Evolutionary conservation across 148 eudicot species (phyloP), one percentile per base, ranked within the genome.

Genomic region (Rhododendron henanense): DNA sequence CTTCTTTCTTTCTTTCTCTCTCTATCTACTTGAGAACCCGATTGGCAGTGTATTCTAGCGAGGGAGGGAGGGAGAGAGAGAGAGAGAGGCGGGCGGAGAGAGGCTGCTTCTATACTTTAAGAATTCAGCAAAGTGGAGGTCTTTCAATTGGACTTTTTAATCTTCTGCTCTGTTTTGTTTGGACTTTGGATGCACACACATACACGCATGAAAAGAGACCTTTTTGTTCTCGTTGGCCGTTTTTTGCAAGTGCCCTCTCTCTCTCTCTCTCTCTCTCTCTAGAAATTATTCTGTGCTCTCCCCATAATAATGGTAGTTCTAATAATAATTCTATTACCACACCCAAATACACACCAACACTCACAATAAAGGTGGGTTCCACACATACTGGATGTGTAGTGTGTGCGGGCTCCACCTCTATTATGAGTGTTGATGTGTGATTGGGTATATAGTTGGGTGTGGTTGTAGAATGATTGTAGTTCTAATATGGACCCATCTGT

Each of bases 71-170:
- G 81, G 61, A 33, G 21, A 21, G 73, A n/a, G 23, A 21, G 83
- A 82, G 44, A 41, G 45, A 41, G 45, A 41, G 45, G 45, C 45
- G 45, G 45, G 45, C 45, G 48, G 84, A 53, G 4, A 55, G 23
- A 18, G 61, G 61, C 61, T 1, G 61, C 61, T 55, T 16, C 61
- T 16, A 41, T 41, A 16, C 16, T 16, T 16, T 4, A 55, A 55
- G 18, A 16, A 55, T 69, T 41, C 44, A 45, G 84, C 37, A 11
- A 83, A 53, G 81, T 19, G 85, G 45, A 71, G 85, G 59, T 31
- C 18, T 77, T 31, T 25, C 28, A 74, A 83, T 83, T 69, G 82
- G 82, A 85, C 87, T 85, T 57, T 57, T 50, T 4, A 10, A 39
- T 76, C 31, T 16, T 67, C 37, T 23, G 51, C 44, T 19, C 82